Evolutionary conservation across 768 basidiomycete genomes (phyloP).

Genomic region (Hygrocybe coccinea): DNA sequence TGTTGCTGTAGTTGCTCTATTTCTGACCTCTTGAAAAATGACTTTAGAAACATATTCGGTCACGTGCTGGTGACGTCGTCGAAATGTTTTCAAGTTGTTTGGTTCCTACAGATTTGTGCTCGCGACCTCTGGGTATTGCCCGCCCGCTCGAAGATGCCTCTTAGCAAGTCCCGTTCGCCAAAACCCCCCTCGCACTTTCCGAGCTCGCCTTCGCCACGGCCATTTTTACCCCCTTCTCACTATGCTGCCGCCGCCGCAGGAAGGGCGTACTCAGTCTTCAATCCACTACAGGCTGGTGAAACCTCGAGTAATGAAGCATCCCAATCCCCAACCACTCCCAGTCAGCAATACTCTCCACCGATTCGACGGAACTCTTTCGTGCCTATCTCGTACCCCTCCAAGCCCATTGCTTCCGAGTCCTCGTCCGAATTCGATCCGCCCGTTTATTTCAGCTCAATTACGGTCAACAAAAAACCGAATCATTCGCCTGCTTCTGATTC

Average conservation of each 20-base stretch:
- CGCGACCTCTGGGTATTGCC: background rate
- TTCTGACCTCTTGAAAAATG: too few species aligned
- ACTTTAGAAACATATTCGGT: too few species aligned
- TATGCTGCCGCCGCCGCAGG: conserved; percentile 55
- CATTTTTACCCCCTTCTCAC: conserved; percentile 51
- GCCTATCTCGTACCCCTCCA: conserved; percentile 22
- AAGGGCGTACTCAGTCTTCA: conserved; percentile 16
- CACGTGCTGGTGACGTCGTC: background rate
- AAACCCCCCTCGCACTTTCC: conserved; percentile 11
- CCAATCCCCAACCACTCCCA: conserved; percentile 2
- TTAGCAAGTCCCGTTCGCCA: conserved; percentile 39
- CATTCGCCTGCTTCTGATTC: conserved; percentile 11
- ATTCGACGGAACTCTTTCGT: conserved; percentile 15
- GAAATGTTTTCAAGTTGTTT: background rate
- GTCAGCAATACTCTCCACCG: background rate
- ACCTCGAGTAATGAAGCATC: background rate
- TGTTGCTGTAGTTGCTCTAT: too few species aligned
- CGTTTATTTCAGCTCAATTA: background rate
- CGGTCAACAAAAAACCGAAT: background rate
- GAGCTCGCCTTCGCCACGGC: conserved; percentile 28
- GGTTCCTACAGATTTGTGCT: background rate
- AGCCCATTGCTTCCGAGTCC: conserved; percentile 24
- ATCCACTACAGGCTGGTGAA: conserved; percentile 11
- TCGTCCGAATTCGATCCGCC: conserved; percentile 28
- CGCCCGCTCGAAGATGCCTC: conserved; percentile 22